Percentiles rank a stretch among this genome's conserved stretches.
Conservation (phyloP, 169 alveolate species). For the Plasmodium gaboni region DNA sequence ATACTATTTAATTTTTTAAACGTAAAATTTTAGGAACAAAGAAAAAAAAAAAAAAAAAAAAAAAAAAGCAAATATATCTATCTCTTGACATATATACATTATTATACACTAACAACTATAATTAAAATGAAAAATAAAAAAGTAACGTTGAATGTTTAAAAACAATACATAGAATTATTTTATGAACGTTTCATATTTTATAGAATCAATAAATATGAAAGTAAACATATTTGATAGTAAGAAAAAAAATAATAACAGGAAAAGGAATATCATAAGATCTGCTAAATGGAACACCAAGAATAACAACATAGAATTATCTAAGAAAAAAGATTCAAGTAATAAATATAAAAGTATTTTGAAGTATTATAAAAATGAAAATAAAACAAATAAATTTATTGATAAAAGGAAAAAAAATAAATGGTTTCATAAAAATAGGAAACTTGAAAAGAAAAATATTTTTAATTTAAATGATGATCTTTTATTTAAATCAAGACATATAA, state of each 20-base stretch:
- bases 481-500: constrained; percentile 44
- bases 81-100: too few species aligned
- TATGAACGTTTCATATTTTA: too few species aligned
- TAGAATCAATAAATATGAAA: constrained; percentile 15
- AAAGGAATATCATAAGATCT: constrained; percentile 49
- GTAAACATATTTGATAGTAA: constrained; percentile 52
- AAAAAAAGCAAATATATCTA: too few species aligned
- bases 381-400: constrained; percentile 77
- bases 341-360: constrained; percentile 46
- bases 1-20: too few species aligned
- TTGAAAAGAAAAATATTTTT: constrained; percentile 42
- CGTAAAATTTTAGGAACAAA: too few species aligned
- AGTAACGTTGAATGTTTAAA: too few species aligned
- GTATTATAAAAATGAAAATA: constrained; percentile 71
- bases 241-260: constrained; percentile 13
- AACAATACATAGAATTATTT: too few species aligned
- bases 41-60: too few species aligned
- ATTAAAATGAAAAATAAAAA: too few species aligned
- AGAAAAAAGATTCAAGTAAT: constrained; percentile 34
- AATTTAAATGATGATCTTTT: constrained; percentile 45
- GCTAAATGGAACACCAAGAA: constrained; percentile 3
- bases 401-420: constrained; percentile 57
- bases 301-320: constrained; percentile 8
- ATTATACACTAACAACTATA: too few species aligned
- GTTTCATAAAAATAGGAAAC: constrained; percentile 21